Conservation (phyloP, 768 basidiomycete species). For the Tricholoma matsutake region DNA sequence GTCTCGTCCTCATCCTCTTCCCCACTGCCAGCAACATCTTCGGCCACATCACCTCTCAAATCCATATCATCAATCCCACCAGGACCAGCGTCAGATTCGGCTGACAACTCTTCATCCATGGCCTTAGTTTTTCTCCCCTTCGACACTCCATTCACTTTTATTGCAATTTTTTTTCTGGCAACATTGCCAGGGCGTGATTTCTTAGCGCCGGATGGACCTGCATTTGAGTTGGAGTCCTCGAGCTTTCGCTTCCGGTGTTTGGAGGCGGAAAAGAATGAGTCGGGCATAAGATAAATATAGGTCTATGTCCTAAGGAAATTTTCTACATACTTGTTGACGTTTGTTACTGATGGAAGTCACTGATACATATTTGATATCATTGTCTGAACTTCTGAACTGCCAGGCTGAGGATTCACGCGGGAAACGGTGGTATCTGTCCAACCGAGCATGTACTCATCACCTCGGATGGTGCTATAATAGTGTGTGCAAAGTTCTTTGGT, state of each 20-base stretch:
- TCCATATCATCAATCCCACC: constrained; percentile 73
- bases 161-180: constrained; percentile 23
- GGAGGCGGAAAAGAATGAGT: constrained; percentile 71
- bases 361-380: neutral
- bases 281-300: constrained; percentile 56
- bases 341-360: neutral
- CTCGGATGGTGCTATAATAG: too few relatives aligned
- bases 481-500: too few relatives aligned
- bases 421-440: too few relatives aligned
- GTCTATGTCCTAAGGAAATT: neutral
- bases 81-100: constrained; percentile 52
- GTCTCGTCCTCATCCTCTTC: constrained; percentile 90
- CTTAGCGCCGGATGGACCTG: constrained; percentile 18
- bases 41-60: constrained; percentile 44
- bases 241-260: constrained; percentile 67
- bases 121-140: constrained; percentile 28
- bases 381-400: too few relatives aligned
- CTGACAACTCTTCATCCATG: constrained; percentile 68
- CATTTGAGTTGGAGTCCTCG: constrained; percentile 28
- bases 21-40: constrained; percentile 57
- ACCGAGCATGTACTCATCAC: too few relatives aligned
- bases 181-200: constrained; percentile 17
- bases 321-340: neutral
- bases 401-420: too few relatives aligned
- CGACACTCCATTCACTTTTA: constrained; percentile 19